These are phyloP conservation scores for Entrophospora sp. DNA, from an alignment of 192 early-diverging fungal species.

Conservation along the genomic window DNA sequence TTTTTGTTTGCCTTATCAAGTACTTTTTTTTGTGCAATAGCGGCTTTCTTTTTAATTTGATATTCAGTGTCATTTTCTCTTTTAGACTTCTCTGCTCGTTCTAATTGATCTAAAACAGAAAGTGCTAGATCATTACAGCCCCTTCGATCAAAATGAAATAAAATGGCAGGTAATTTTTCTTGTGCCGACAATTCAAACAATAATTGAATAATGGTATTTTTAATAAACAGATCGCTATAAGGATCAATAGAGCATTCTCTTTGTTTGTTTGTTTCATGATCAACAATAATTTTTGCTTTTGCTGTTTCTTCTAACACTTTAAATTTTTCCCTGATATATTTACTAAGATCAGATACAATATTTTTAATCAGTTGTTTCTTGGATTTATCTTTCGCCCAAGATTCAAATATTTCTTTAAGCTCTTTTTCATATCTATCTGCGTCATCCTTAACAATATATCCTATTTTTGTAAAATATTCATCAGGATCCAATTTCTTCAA, in stretches of 20 bases:
- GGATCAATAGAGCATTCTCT: too few species aligned
- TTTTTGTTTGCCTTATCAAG: conserved; percentile 9
- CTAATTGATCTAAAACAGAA: conserved; percentile 18
- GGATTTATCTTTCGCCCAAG: conserved; percentile 1
- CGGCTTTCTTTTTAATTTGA: conserved; percentile 22
- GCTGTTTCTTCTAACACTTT: conserved; percentile 23
- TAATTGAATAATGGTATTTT: conserved; percentile 10
- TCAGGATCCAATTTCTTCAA: conserved; percentile 25
- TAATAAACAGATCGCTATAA: conserved; percentile 10
- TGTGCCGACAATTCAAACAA: conserved; percentile 24
- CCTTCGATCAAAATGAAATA: conserved; percentile 34
- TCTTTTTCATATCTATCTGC: conserved; percentile 24
- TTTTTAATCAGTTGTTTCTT: not conserved
- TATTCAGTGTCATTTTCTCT: conserved; percentile 21
- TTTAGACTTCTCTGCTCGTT: conserved; percentile 15
- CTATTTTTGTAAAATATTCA: conserved; percentile 19
- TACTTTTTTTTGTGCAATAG: conserved; percentile 15
- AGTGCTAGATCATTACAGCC: conserved; percentile 22
- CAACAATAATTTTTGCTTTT: not conserved
- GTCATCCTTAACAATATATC: conserved; percentile 23
- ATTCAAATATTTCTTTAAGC: conserved; percentile 22
- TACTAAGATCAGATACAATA: not conserved
- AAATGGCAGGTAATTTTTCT: conserved; percentile 35
- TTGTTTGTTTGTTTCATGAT: too few species aligned
- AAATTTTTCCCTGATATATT: conserved; percentile 1